Conservation (phyloP, 106 monocot species). For the Dioscorea alata region DNA sequence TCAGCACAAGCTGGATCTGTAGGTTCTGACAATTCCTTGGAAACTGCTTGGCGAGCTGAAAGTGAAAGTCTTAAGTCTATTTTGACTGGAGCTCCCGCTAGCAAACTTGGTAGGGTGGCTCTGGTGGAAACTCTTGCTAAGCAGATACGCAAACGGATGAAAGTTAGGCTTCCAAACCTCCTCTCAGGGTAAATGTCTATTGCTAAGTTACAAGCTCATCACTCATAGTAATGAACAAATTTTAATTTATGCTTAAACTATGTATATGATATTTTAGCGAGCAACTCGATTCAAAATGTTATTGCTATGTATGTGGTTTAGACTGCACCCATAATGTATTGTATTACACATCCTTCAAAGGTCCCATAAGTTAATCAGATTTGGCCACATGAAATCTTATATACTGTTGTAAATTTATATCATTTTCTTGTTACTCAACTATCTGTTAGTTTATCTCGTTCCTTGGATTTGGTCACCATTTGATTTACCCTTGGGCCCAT, state of each 20-base stretch:
- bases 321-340: too few species aligned
- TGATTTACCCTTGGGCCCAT: too few species aligned
- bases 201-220: not conserved
- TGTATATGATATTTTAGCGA: too few species aligned
- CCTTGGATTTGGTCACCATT: too few species aligned
- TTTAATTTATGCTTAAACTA: too few species aligned
- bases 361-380: too few species aligned
- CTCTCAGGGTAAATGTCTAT: constrained; percentile 56
- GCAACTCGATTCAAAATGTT: too few species aligned
- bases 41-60: constrained; percentile 93
- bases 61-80: constrained; percentile 76
- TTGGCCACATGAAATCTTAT: too few species aligned
- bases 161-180: constrained; percentile 82
- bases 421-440: not conserved
- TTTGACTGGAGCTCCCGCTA: constrained; percentile 68
- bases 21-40: constrained; percentile 69
- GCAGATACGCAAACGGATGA: constrained; percentile 85
- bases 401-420: too few species aligned
- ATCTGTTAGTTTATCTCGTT: not conserved
- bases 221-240: too few species aligned
- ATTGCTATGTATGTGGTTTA: too few species aligned
- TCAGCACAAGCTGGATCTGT: constrained; percentile 89
- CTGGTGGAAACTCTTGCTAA: constrained; percentile 78
- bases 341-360: too few species aligned
- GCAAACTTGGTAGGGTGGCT: constrained; percentile 88